These are phyloP conservation scores for Sechiopsis laciniata DNA, from an alignment of 306 rosid species.

Conservation along the genomic window DNA sequence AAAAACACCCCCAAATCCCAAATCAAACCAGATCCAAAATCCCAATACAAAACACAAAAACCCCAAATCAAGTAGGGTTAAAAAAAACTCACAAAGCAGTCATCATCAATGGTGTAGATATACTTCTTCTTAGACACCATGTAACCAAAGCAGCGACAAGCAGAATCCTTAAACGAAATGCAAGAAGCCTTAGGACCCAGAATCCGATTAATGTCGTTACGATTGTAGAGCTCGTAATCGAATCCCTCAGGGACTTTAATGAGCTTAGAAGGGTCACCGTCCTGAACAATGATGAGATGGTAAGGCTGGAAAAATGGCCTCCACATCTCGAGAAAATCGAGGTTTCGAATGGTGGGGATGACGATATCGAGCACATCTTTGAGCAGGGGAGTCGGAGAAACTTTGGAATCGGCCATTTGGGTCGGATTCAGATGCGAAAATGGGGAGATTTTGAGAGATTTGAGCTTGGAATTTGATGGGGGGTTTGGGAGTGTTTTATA, in stretches of 20 bases:
- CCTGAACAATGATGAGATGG: constrained; percentile 73
- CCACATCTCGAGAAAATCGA: constrained; percentile 88
- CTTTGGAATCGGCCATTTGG: constrained; percentile 39
- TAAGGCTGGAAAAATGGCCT: constrained; percentile 62
- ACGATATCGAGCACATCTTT: constrained; percentile 81
- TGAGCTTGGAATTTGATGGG: constrained; percentile 17
- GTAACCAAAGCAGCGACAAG: constrained; percentile 73
- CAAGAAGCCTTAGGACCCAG: constrained; percentile 74
- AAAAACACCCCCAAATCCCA: background rate
- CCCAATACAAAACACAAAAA: background rate
- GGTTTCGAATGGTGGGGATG: constrained; percentile 83
- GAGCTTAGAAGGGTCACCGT: constrained; percentile 62
- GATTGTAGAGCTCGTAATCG: constrained; percentile 65
- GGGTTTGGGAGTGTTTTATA: background rate
- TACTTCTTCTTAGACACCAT: constrained; percentile 91
- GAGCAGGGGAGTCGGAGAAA: constrained; percentile 40
- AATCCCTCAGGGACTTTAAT: constrained; percentile 63
- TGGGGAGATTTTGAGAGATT: background rate
- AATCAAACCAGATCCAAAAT: constrained; percentile 2
- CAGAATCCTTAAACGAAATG: constrained; percentile 85
- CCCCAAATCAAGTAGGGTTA: background rate
- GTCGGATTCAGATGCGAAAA: background rate
- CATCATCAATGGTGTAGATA: constrained; percentile 75
- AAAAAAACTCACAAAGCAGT: constrained; percentile 61
- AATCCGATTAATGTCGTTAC: constrained; percentile 69